Base-by-base conservation (phyloP, 495 filamentous ascomycete genomes). In the Usnea hakonensis region DNA sequence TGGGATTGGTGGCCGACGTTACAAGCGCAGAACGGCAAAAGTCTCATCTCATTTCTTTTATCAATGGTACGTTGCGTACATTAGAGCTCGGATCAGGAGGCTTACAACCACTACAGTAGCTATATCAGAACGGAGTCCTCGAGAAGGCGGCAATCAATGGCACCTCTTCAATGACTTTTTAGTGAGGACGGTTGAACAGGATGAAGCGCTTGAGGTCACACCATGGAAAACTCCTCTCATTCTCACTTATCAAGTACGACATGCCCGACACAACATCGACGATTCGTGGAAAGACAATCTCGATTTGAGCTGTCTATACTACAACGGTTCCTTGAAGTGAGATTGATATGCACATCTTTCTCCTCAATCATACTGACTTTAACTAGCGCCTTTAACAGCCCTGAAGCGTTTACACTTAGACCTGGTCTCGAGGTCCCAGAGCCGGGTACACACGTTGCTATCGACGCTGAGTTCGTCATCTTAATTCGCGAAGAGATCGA, bases 141-240 rank as follows among this genome's bases (percentile, higher is more conserved):
- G 46, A 50, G 46, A 83, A 10, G 71, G 70, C 2, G 77, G 83
- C 57, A 83, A 77, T 65, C 84, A 84, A 64, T 99, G 94, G 94
- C 89, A 96, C 69, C 71, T 99, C 6, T 96, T 99, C 74, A 99
- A 99, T 59, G 94, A 99, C 73, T 99, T 99, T 66, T 77, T 95
- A 16, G 94, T 99, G 37, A 83, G 88, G 7, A 83, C 87, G n/a
- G 80, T 95, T 21, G 79, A 85, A 17, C 76, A 79, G 46, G 87
- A 88, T 40, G 92, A 97, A 70, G 95, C 95, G 6, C 76, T 97
- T 16, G 84, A 85, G 17, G 97, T 97, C 69, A 82, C 88, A 28
- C 41, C 83, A 9, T 97, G 95, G 93, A 99, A 97, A 76, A 79
- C 87, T 54, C 95, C 94, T 3, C 88, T 87, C 38, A 86, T 97